Percentiles rank a stretch among this genome's conserved stretches.
Conservation (phyloP, 345 rosid species). For the Carallia pectinifolia region DNA sequence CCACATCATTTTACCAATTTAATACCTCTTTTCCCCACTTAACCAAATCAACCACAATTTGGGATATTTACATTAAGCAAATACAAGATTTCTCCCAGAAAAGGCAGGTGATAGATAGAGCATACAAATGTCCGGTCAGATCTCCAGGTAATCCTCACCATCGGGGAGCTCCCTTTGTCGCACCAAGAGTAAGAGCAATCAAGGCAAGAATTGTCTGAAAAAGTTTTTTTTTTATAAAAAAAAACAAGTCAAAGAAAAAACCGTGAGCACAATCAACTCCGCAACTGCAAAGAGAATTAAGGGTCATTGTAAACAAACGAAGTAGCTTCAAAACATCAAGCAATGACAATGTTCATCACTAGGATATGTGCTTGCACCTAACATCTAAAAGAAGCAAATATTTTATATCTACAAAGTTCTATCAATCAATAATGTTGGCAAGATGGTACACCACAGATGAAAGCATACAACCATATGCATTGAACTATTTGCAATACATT, state of each 20-base stretch:
- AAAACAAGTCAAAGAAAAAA: not conserved
- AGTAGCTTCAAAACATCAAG: not conserved
- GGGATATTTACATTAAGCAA: too few species aligned
- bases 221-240: not conserved
- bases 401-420: not conserved
- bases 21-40: too few species aligned
- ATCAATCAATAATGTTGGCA: not conserved
- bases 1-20: too few species aligned
- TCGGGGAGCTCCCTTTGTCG: slow-evolving; percentile 43
- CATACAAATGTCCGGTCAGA: slow-evolving; percentile 5
- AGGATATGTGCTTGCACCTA: not conserved
- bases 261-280: not conserved
- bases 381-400: not conserved
- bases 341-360: not conserved
- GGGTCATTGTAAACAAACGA: not conserved
- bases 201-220: slow-evolving; percentile 57
- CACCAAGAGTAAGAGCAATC: slow-evolving; percentile 58
- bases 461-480: too few species aligned
- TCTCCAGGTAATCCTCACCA: slow-evolving; percentile 37
- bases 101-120: not conserved
- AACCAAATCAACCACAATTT: too few species aligned
- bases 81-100: not conserved
- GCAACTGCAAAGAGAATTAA: not conserved
- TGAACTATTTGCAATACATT: too few species aligned
- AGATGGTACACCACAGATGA: too few species aligned